Base-by-base conservation (phyloP, 441 rosid species). In the Francoa sonchifolia region DNA sequence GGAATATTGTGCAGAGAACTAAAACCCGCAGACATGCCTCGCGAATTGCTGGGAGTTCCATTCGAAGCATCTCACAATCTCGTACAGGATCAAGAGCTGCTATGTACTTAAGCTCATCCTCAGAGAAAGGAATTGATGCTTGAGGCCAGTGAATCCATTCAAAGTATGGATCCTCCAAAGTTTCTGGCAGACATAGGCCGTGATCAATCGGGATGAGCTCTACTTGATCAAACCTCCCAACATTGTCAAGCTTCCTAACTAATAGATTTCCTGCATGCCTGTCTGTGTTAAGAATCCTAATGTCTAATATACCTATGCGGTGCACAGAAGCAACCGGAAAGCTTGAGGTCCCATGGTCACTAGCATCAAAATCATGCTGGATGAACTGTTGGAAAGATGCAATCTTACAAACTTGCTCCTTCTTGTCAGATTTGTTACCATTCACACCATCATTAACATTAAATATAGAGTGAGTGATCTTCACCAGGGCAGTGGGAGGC, bases 141-240 rank as follows among this genome's bases (percentile, higher is more conserved):
- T 74, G 82, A 42, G 78, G 71, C 78, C 82, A 74, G 54, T 71
- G 78, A 56, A 74, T 74, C 82, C 82, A 74, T 44, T 71, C 78
- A 18, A 71, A 74, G 45, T 74, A 74, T 23, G 82, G 82, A 59
- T 71, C 77, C 52, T 74, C 81, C 30, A 74, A 33, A 0, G 63
- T 62, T 50, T 74, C 82, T 2, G 82, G 82, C 55, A 74, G 44
- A 59, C 77, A 74, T 13, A 74, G 75, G 25, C 78, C 82, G 34
- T 74, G 82, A 42, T 74, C 78, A 42, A 71, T 74, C 1, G 78
- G 82, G 22, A 74, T 57, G 52, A 74, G 78, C 58, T 68, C 76
- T 12, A 68, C 65, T 21, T 68, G 53, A 66, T 63, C 61, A 63
- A 71, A 74, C 50, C 51, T 44, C 28, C 63, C 77, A 0, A 42